These are phyloP conservation scores for Metschnikowia colocasiae DNA, from an alignment of 805 yeast genomes.

Conservation along the genomic window DNA sequence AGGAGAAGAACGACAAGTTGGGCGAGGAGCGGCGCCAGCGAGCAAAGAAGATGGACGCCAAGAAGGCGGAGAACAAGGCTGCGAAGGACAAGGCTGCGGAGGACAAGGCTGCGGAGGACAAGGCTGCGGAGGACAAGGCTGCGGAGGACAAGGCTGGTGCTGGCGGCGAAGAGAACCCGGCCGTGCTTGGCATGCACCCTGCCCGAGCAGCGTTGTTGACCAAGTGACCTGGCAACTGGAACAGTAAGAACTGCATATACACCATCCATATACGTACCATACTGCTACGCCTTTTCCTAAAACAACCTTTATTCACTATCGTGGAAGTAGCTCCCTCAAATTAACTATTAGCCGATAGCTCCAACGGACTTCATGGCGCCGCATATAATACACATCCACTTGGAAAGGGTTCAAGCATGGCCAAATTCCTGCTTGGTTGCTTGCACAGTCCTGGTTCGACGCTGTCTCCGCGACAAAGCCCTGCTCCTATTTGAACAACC, in stretches of 20 bases:
- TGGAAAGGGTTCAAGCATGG: neutral
- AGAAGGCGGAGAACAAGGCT: slow-evolving; percentile 25
- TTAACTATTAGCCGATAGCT: neutral
- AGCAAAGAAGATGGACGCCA: slow-evolving; percentile 44
- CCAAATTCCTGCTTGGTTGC: neutral
- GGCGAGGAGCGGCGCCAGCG: slow-evolving; percentile 64
- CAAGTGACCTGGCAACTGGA: too few species aligned
- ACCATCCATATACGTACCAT: too few species aligned
- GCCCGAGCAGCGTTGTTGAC: slow-evolving; percentile 54
- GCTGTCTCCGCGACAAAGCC: too few species aligned
- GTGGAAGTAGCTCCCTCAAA: neutral
- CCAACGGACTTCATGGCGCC: neutral
- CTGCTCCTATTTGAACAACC: too few species aligned
- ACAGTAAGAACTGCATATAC: too few species aligned
- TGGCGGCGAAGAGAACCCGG: too few species aligned
- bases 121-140: slow-evolving; percentile 25
- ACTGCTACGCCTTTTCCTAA: neutral
- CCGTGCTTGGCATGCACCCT: slow-evolving; percentile 51
- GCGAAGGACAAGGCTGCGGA: slow-evolving; percentile 20
- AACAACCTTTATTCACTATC: neutral
- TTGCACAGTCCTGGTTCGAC: too few species aligned
- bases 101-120: neutral
- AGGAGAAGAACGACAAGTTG: slow-evolving; percentile 73
- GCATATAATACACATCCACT: slow-evolving; percentile 3
- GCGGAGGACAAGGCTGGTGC: too few species aligned